Conservation (phyloP, 1,139 yeast species). For the Zygosaccharomyces pseudobailii region DNA sequence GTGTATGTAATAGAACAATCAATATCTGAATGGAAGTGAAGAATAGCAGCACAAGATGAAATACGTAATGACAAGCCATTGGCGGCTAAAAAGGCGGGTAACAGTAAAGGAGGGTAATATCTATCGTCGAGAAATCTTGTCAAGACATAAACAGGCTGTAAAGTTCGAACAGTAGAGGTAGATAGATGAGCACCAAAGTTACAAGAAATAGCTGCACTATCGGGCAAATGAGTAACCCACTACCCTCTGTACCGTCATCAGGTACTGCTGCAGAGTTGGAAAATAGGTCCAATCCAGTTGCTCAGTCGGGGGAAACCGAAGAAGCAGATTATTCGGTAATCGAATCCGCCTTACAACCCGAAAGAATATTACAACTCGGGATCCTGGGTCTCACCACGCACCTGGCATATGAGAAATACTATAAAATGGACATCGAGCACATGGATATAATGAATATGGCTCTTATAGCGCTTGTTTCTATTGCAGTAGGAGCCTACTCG, state of each 20-base stretch:
- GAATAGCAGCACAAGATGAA: too few species aligned
- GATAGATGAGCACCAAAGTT: not conserved
- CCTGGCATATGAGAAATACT: constrained; percentile 11
- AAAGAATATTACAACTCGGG: constrained; percentile 14
- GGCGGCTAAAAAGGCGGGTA: not conserved
- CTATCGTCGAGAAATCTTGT: not conserved
- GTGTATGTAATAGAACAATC: too few species aligned
- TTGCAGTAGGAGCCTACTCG: constrained; percentile 11
- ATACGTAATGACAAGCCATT: too few species aligned
- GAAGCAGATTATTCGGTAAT: constrained; percentile 2
- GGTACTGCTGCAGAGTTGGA: not conserved
- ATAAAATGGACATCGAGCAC: constrained; percentile 4
- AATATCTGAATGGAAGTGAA: too few species aligned
- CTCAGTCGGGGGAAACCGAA: not conserved
- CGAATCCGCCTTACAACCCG: constrained; percentile 9
- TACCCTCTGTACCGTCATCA: not conserved
- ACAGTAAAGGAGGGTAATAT: not conserved
- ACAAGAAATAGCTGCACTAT: not conserved
- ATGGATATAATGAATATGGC: constrained; percentile 9
- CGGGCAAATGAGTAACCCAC: not conserved
- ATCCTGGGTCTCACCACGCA: constrained; percentile 18
- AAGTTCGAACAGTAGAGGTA: not conserved
- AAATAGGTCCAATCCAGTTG: not conserved
- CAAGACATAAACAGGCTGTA: not conserved
- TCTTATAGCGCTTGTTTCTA: constrained; percentile 8